A percentile compares a stretch with the other conserved stretches of the same genome.
Conservation (phyloP, 2,329 filamentous ascomycete genomes). For the Colletotrichum noveboracense region DNA sequence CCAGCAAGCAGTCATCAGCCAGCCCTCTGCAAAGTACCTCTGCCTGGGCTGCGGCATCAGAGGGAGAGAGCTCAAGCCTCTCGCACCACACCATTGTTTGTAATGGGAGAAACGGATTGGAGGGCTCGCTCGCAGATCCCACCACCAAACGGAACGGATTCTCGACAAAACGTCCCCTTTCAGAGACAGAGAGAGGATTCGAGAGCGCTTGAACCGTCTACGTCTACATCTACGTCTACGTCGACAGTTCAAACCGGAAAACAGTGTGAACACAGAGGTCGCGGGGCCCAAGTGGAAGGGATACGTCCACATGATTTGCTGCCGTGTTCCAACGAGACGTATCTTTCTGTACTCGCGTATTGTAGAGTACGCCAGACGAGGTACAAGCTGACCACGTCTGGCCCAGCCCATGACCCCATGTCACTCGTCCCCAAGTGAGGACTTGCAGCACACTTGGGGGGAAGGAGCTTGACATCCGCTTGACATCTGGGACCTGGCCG, state of each 20-base stretch:
- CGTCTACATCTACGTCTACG: background rate
- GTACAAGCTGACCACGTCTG: conserved; percentile 4
- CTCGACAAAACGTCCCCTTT: background rate
- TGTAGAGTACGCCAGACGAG: background rate
- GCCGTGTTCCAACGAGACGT: background rate
- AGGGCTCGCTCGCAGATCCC: background rate
- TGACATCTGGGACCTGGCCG: background rate
- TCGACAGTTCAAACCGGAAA: background rate
- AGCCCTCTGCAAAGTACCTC: background rate
- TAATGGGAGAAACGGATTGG: conserved; percentile 3
- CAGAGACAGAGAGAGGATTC: background rate
- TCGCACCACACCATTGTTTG: conserved; percentile 15
- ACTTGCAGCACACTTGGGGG: background rate
- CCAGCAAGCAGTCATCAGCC: background rate
- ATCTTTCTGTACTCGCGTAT: background rate
- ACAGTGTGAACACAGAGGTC: background rate
- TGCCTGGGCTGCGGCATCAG: background rate
- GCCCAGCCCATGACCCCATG: background rate
- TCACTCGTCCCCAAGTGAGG: background rate
- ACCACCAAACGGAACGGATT: background rate
- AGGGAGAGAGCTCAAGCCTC: conserved; percentile 3
- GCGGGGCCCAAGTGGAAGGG: conserved; percentile 1
- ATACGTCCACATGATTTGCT: conserved; percentile 18
- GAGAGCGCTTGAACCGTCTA: background rate
- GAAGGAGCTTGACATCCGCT: background rate